Evolutionary conservation across 108 stramenopile genomes (phyloP).

Genomic region (Mediolabrus comicus): DNA sequence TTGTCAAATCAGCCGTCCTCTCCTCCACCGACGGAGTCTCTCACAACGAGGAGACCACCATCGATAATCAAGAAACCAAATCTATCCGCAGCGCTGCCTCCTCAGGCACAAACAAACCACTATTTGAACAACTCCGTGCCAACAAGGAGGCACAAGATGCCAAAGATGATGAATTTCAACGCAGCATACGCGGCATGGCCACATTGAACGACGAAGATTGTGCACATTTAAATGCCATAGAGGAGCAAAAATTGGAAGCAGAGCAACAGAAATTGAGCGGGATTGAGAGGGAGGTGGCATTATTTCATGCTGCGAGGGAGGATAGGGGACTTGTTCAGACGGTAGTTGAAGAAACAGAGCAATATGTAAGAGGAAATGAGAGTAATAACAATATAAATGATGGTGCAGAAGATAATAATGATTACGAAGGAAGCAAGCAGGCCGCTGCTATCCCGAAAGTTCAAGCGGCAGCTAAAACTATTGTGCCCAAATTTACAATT

Average conservation of each 20-base stretch:
- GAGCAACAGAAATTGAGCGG: conserved; percentile 46
- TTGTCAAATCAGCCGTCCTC: conserved; percentile 84
- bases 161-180: conserved; percentile 62
- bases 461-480: conserved; percentile 5
- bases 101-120: conserved; percentile 53
- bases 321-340: conserved; percentile 35
- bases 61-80: conserved; percentile 58
- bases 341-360: conserved; percentile 11
- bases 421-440: background rate
- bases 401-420: conserved; percentile 15
- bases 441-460: conserved; percentile 1
- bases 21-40: conserved; percentile 75
- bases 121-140: conserved; percentile 84
- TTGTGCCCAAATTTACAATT: conserved; percentile 38
- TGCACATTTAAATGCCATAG: conserved; percentile 74
- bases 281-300: conserved; percentile 63
- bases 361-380: background rate
- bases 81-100: conserved; percentile 24
- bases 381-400: background rate
- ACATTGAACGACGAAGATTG: conserved; percentile 82
- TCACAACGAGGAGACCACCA: conserved; percentile 70
- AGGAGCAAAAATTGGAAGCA: conserved; percentile 46
- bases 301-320: conserved; percentile 70
- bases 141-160: conserved; percentile 77
- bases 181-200: conserved; percentile 64